phyloP scores from a whole-genome alignment of 495 filamentous ascomycete genomes.

The Penicillium paradoxum region DNA sequence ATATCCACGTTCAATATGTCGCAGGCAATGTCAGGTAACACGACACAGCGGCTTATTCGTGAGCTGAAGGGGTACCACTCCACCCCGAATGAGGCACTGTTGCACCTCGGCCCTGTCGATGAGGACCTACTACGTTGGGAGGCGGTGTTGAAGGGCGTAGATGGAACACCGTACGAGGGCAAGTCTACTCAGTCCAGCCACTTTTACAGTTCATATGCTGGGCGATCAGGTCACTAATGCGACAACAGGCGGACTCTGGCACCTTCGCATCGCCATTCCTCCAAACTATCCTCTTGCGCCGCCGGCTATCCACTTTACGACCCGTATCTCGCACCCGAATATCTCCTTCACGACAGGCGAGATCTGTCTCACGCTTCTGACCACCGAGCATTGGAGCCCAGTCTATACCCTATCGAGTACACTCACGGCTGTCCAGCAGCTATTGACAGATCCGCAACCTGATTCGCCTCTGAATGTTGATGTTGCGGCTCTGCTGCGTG shows the following conservation, averaged over 20 bases:
- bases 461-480: constrained; percentile 90
- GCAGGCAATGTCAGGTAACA: constrained; percentile 21
- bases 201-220: neutral
- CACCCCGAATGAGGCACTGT: constrained; percentile 50
- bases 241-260: constrained; percentile 70
- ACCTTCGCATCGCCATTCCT: constrained; percentile 72
- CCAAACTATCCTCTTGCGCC: constrained; percentile 71
- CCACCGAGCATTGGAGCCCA: constrained; percentile 74
- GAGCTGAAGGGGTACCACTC: constrained; percentile 58
- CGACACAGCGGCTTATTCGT: constrained; percentile 58
- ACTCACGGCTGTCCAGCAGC: constrained; percentile 69
- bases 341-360: constrained; percentile 76
- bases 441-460: constrained; percentile 69
- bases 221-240: neutral
- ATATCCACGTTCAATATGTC: constrained; percentile 17
- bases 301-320: constrained; percentile 72
- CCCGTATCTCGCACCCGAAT: constrained; percentile 82
- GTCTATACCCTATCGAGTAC: constrained; percentile 75
- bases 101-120: constrained; percentile 60
- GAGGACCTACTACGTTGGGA: constrained; percentile 74
- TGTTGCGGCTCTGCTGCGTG: constrained; percentile 69
- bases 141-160: constrained; percentile 70
- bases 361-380: constrained; percentile 86
- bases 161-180: constrained; percentile 69
- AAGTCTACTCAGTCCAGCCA: constrained; percentile 9